Evolutionary conservation across 495 filamentous ascomycete genomes (phyloP), one percentile per base, ranked within the genome.

Genomic region (Stereocaulon alpinum): DNA sequence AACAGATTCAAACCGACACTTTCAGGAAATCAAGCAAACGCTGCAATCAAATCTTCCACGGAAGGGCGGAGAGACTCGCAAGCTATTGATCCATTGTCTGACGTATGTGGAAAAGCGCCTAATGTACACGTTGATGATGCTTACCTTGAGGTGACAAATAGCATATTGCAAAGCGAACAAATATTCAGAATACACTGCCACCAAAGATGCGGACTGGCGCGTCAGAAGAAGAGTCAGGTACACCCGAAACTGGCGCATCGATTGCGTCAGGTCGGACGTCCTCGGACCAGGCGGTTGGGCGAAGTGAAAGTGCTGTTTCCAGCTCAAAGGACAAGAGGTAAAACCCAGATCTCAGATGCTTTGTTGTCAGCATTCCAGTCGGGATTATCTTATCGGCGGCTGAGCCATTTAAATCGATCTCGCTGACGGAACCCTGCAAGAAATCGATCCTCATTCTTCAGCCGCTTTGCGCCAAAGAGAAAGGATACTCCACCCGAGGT

Each of bases 371-470:
- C 49, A 45, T 60, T 53, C 11, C 22, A 45, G 29, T 59, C 10
- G 24, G 40, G 40, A 60, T 54, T 30, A 47, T 40, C n/a, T 1
- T 45, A 54, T 54, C 50, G 41, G 58, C 41, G 40, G 40, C 14
- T 60, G 40, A 47, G 40, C 30, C 49, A 53, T 52, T 53, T 41
- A 53, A 18, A 54, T 9, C 0, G 3, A 42, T 5, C 20, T 14
- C n/a, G 58, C 63, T 65, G 63, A 65, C 63, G 32, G 55, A 27
- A 56, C 57, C 41, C 66, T 50, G 42, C 37, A 55, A 95, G 85
- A 73, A 95, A 91, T 73, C 87, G 87, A 6, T 84, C 86, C 32
- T 95, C 89, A 15, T 95, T 99, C 67, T 80, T 99, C 47, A 95
- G 91, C 72, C 85, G 90, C 43, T 87, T 97, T 63, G 83, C 86